Base-by-base conservation (phyloP, 2,329 filamentous ascomycete species). In the Botrytis hyacinthi region DNA sequence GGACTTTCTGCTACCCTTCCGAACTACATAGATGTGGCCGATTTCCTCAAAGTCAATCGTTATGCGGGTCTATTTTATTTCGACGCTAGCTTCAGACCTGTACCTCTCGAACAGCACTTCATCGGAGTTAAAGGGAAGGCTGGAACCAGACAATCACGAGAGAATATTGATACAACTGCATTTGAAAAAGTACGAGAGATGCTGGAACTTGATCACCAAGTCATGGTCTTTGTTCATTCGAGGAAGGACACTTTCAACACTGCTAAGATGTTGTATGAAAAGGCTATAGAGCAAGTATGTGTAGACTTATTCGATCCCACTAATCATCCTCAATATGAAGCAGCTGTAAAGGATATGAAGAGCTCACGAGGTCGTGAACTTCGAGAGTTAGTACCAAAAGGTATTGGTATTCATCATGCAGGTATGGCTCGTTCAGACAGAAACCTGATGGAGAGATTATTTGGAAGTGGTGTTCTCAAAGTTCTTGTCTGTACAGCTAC, bases 211-310 rank as follows among this genome's bases (percentile, higher is more conserved):
- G 95, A 93, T n/a, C 96, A 99, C 79, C 96, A 99, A 82, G 89
- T 99, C 77, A 99, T 99, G 97, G 95, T 99, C 0, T 99, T 99
- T 82, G 97, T 99, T 18, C 97, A 99, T 82, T 98, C 95, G 1
- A 89, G 96, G 40, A 95, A 97, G 81, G 97, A 99, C 78, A 99
- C 97, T 0, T 90, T 97, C 77, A 88, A 92, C 75, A 97, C 95
- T 1, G 95, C 96, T 63, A 92, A 93, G 77, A 93, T 92, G 85
- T 85, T 99, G 40, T 90, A 93, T 75, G 91, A 98, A 78, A 94
- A 96, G 85, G 96, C 96, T 1, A 85, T 90, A 3, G 95, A 98
- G 48, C 87, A 97, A 57, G 88, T 90, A 61, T 93, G 92, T 76
- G 85, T 90, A 18, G 93, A 97, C 74, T 86, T 99, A 0, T 94